Conservation (phyloP, 179 eudicot genomes). For the Spergularia azorica region DNA sequence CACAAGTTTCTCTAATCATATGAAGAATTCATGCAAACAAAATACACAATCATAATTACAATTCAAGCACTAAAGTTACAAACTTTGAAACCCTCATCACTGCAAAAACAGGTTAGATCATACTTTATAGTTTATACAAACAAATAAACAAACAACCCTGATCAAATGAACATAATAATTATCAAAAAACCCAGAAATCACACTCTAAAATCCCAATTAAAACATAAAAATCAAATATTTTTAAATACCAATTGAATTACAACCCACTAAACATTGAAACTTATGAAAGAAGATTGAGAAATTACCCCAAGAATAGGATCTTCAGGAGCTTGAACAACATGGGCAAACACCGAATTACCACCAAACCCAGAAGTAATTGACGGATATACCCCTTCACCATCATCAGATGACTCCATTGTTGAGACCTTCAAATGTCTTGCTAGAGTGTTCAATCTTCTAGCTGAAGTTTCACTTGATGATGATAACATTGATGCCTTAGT, state of each 20-base stretch:
- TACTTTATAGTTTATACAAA: not conserved
- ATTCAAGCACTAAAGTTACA: not conserved
- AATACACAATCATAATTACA: no score
- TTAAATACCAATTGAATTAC: not conserved
- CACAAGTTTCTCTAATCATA: no score
- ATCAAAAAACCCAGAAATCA: constrained; percentile 12
- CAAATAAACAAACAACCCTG: not conserved
- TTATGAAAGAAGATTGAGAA: not conserved
- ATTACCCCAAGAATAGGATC: constrained; percentile 96
- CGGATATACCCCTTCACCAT: constrained; percentile 26
- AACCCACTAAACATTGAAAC: not conserved
- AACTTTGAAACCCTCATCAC: not conserved
- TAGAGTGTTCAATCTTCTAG: constrained; percentile 33
- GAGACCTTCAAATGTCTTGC: constrained; percentile 38
- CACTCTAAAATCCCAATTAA: not conserved
- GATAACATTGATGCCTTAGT: not conserved
- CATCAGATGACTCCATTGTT: not conserved
- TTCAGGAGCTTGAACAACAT: constrained; percentile 80
- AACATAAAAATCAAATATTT: not conserved
- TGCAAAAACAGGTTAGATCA: not conserved
- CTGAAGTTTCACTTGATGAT: not conserved
- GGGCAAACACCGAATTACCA: constrained; percentile 62
- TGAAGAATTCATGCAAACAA: not conserved
- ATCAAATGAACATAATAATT: not conserved
- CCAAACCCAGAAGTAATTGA: constrained; percentile 37